Evolutionary conservation across 1,284 basidiomycete genomes (phyloP).

Genomic region (Microbotryum scabiosae): DNA sequence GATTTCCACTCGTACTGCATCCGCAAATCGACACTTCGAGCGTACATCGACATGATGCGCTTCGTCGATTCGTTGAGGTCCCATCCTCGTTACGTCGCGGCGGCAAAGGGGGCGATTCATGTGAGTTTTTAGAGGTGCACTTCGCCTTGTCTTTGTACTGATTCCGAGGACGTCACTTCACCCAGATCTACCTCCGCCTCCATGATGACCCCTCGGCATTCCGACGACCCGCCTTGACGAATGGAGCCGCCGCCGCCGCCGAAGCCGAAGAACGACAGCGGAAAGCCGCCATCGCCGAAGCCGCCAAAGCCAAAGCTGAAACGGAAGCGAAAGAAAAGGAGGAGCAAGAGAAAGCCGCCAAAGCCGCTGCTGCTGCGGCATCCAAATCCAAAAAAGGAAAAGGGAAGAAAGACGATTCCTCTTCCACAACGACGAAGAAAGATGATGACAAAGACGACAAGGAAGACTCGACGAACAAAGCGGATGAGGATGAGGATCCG

Average conservation of each 20-base stretch:
- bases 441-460: slow-evolving; percentile 17
- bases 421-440: not conserved
- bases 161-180: no score
- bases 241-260: slow-evolving; percentile 30
- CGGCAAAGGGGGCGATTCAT: slow-evolving; percentile 17
- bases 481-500: slow-evolving; percentile 77
- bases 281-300: not conserved
- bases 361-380: slow-evolving; percentile 56
- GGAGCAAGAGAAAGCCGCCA: slow-evolving; percentile 63
- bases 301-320: slow-evolving; percentile 9
- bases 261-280: slow-evolving; percentile 4
- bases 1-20: slow-evolving; percentile 96
- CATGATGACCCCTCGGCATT: slow-evolving; percentile 56
- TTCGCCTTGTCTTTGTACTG: no score
- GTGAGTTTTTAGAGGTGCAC: no score
- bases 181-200: slow-evolving; percentile 69
- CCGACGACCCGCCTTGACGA: not conserved
- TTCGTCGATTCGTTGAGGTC: slow-evolving; percentile 20
- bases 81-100: slow-evolving; percentile 19
- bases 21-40: slow-evolving; percentile 76
- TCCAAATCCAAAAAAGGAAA: slow-evolving; percentile 85
- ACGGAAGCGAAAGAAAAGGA: slow-evolving; percentile 22
- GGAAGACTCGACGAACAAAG: slow-evolving; percentile 45
- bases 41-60: slow-evolving; percentile 54
- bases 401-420: slow-evolving; percentile 52